Evolutionary conservation across 768 basidiomycete species (phyloP).

Genomic region (Myochromella boudieri): DNA sequence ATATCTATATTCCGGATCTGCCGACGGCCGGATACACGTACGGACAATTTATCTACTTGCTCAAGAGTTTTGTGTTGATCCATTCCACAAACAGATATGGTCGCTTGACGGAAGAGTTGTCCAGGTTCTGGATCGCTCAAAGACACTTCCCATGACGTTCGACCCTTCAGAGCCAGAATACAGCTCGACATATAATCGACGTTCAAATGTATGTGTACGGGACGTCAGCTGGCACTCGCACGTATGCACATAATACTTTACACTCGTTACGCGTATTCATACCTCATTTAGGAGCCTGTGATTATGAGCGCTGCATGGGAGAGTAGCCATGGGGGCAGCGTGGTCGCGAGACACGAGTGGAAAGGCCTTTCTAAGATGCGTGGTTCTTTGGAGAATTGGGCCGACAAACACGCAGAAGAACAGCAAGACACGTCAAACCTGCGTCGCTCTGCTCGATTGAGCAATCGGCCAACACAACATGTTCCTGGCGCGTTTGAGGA

Average conservation of each 20-base stretch:
- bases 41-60: conserved; percentile 21
- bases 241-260: conserved; percentile 46
- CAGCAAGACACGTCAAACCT: conserved; percentile 16
- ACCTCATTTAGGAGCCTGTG: conserved; percentile 65
- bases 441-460: conserved; percentile 26
- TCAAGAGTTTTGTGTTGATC: no score
- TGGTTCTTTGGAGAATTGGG: conserved; percentile 70
- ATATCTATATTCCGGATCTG: conserved; percentile 93
- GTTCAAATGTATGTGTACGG: conserved; percentile 63
- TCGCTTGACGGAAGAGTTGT: conserved; percentile 87
- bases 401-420: conserved; percentile 46
- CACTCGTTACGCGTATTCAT: background rate
- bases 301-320: conserved; percentile 95
- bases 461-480: conserved; percentile 2
- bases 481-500: conserved; percentile 23
- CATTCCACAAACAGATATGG: no score
- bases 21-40: conserved; percentile 85
- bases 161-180: conserved; percentile 70
- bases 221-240: conserved; percentile 95
- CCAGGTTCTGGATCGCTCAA: conserved; percentile 79
- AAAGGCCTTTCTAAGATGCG: conserved; percentile 81
- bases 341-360: conserved; percentile 94
- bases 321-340: conserved; percentile 58
- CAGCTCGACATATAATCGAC: conserved; percentile 25
- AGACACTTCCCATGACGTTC: conserved; percentile 64